Evolutionary conservation across 345 rosid species (phyloP).

Genomic region (Hibiscus tridactylites): DNA sequence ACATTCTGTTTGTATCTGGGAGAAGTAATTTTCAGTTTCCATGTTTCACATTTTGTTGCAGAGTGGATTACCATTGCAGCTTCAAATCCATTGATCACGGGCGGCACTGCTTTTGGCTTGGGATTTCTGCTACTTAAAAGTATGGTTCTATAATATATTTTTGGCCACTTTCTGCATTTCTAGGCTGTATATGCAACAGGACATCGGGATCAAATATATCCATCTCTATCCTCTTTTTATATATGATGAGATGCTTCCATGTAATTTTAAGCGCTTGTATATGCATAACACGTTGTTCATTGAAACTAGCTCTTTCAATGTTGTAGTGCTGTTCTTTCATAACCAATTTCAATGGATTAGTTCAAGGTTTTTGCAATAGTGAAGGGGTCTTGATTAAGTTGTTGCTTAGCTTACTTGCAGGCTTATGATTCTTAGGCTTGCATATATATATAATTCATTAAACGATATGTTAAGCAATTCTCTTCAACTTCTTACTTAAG

Average conservation of each 20-base stretch:
- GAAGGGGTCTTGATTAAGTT: background rate
- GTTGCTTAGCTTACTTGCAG: background rate
- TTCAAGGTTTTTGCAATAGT: background rate
- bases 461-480: background rate
- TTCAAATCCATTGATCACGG: conserved; percentile 47
- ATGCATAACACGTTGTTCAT: background rate
- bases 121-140: conserved; percentile 57
- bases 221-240: too few species aligned
- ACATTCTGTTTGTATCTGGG: background rate
- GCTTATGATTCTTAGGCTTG: background rate
- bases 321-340: background rate
- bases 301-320: too few species aligned
- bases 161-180: too few species aligned
- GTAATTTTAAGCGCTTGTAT: background rate
- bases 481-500: background rate
- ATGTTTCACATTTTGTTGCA: conserved; percentile 17
- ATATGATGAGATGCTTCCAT: background rate
- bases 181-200: background rate
- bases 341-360: background rate
- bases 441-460: too few species aligned
- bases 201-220: background rate
- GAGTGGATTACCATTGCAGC: conserved; percentile 64
- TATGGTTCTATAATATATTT: conserved; percentile 17
- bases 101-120: conserved; percentile 43
- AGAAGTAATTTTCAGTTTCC: background rate